Evolutionary conservation across 2,329 filamentous ascomycete species (phyloP).

Genomic region (Thelonectria blattea): DNA sequence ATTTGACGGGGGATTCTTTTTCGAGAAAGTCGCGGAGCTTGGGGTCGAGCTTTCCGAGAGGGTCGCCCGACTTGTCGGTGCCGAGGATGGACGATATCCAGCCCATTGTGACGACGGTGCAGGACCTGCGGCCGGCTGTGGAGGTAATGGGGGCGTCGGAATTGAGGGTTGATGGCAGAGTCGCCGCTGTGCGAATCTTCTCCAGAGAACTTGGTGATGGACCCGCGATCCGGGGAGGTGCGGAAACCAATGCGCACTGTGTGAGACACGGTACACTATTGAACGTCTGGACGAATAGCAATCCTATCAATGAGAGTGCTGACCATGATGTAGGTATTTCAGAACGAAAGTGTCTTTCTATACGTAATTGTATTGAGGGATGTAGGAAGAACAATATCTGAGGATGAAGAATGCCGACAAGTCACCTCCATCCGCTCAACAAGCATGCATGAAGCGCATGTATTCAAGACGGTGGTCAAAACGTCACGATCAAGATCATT

Average conservation of each 20-base stretch:
- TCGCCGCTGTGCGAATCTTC: conserved; percentile 11
- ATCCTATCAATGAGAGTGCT: too few relatives aligned
- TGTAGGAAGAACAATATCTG: too few relatives aligned
- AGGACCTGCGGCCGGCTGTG: not conserved
- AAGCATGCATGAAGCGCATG: too few relatives aligned
- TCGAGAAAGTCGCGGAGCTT: conserved; percentile 84
- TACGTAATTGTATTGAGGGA: too few relatives aligned
- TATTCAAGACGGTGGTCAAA: conserved; percentile 4
- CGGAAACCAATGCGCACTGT: conserved; percentile 24
- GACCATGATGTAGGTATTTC: too few relatives aligned
- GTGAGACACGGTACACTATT: conserved; percentile 1
- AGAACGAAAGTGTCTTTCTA: too few relatives aligned
- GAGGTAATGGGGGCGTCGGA: not conserved
- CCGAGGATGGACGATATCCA: conserved; percentile 63
- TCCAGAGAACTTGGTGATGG: conserved; percentile 23
- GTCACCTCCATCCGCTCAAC: too few relatives aligned
- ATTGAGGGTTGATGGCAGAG: conserved; percentile 5
- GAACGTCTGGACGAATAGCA: too few relatives aligned
- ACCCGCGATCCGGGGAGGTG: conserved; percentile 30
- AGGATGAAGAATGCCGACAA: too few relatives aligned
- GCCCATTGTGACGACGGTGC: conserved; percentile 52
- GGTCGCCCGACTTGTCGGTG: conserved; percentile 56
- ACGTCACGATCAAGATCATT: conserved; percentile 33
- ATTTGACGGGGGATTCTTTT: conserved; percentile 79
- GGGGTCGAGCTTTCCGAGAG: conserved; percentile 78